These are phyloP conservation scores for Emericellopsis terricola DNA, from an alignment of 495 filamentous ascomycete genomes.

Conservation along the genomic window DNA sequence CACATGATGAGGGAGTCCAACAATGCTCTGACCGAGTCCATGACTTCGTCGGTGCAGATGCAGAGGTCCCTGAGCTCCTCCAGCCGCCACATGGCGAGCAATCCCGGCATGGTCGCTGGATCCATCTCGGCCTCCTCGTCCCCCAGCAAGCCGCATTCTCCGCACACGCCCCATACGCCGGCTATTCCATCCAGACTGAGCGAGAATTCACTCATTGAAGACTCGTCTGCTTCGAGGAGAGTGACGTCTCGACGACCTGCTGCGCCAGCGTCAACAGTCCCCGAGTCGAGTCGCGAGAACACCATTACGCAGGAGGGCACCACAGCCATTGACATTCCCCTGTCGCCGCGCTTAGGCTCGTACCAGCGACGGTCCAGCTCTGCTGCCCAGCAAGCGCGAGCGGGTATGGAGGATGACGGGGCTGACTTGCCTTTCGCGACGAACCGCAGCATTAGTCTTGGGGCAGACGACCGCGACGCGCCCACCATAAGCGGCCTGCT, in stretches of 20 bases:
- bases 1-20: constrained; percentile 76
- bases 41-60: constrained; percentile 67
- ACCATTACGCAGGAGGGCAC: constrained; percentile 28
- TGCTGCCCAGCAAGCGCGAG: constrained; percentile 43
- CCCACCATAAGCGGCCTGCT: constrained; percentile 38
- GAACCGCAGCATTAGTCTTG: constrained; percentile 62
- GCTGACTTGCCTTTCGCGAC: constrained; percentile 41
- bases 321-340: constrained; percentile 68
- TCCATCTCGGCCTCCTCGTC: constrained; percentile 76
- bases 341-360: constrained; percentile 49
- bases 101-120: constrained; percentile 68
- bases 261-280: constrained; percentile 3
- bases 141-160: constrained; percentile 79
- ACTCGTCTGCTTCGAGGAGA: constrained; percentile 21
- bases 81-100: constrained; percentile 65
- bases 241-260: constrained; percentile 12
- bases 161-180: constrained; percentile 87
- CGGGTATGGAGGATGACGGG: constrained; percentile 37
- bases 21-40: constrained; percentile 67
- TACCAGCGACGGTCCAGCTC: constrained; percentile 56
- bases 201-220: constrained; percentile 71
- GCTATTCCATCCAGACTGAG: constrained; percentile 85
- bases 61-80: constrained; percentile 71
- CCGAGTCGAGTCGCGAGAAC: constrained; percentile 23
- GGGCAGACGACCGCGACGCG: constrained; percentile 45